Evolutionary conservation across 192 early-diverging fungal genomes (phyloP).

Genomic region (Pilobolus umbonatus): DNA sequence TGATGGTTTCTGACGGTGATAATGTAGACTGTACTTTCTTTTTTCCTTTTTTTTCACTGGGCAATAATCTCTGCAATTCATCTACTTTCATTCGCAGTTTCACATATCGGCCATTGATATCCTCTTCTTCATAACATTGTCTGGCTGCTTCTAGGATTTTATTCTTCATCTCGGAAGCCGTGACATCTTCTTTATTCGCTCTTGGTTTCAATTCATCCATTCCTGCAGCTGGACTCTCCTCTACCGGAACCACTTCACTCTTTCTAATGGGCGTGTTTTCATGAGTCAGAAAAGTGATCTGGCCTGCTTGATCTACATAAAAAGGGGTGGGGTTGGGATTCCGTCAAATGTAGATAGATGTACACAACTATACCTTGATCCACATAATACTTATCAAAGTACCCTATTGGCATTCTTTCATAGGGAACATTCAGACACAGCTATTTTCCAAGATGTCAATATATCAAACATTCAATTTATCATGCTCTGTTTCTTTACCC

Average conservation of each 20-base stretch:
- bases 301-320: neutral
- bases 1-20: constrained; percentile 10
- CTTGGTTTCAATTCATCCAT: neutral
- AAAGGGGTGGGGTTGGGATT: neutral
- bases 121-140: constrained; percentile 10
- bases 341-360: neutral
- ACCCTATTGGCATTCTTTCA: constrained; percentile 41
- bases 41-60: constrained; percentile 4
- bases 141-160: constrained; percentile 25
- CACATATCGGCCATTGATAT: constrained; percentile 18
- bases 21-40: constrained; percentile 18
- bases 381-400: constrained; percentile 43
- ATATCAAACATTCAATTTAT: constrained; percentile 2
- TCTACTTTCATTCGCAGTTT: constrained; percentile 10
- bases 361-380: constrained; percentile 17
- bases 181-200: neutral
- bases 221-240: neutral
- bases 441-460: constrained; percentile 29
- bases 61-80: constrained; percentile 11
- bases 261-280: neutral
- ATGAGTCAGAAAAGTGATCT: no score
- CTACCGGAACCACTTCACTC: neutral
- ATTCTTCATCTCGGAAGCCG: constrained; percentile 13
- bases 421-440: constrained; percentile 31
- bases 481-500: constrained; percentile 34